phyloP scores from a whole-genome alignment of 441 rosid genomes.

The Populus hybrid region DNA sequence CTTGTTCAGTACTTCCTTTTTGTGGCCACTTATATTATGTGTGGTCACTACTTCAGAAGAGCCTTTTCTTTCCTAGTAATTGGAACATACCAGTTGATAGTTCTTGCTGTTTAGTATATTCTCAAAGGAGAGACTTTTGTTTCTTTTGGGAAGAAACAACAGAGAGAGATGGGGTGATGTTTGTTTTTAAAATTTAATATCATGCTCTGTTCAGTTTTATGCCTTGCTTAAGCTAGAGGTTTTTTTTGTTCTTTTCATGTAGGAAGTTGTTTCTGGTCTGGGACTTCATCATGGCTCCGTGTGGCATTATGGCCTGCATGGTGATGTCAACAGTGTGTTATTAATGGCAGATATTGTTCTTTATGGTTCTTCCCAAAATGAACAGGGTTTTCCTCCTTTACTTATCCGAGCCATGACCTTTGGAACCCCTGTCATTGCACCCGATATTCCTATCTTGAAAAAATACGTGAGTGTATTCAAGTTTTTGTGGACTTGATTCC shows the following conservation, averaged over 20 bases:
- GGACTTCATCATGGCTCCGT: conserved; percentile 71
- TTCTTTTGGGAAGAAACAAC: no score
- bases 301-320: conserved; percentile 71
- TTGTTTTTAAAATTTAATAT: no score
- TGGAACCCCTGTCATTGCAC: conserved; percentile 70
- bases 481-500: conserved; percentile 1
- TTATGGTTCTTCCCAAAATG: conserved; percentile 93
- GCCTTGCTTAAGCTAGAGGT: neutral
- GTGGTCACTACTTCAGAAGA: no score
- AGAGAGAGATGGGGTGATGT: no score
- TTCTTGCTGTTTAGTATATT: no score
- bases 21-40: no score
- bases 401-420: conserved; percentile 90
- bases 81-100: no score
- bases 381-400: conserved; percentile 83
- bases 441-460: conserved; percentile 74
- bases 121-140: no score
- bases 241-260: conserved; percentile 20
- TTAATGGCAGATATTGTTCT: conserved; percentile 87
- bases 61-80: no score
- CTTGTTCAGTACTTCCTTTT: no score
- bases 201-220: neutral
- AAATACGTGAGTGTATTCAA: conserved; percentile 56
- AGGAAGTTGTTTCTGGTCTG: conserved; percentile 80
- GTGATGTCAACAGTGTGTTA: conserved; percentile 67